These are phyloP conservation scores for Geotrichum carabidarum DNA, from an alignment of 1,139 yeast species.

Conservation along the genomic window DNA sequence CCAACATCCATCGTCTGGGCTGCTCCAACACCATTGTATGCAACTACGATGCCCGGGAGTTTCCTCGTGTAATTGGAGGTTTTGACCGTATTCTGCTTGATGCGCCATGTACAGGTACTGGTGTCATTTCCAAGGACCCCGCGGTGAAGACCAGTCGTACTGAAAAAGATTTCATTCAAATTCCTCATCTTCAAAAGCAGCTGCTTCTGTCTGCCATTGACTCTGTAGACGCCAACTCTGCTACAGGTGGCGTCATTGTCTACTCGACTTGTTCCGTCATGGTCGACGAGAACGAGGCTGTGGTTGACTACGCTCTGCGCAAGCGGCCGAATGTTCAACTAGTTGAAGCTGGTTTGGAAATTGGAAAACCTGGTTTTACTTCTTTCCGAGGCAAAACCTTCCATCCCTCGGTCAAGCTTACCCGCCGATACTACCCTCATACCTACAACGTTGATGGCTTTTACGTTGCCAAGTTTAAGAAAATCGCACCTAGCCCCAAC, in stretches of 20 bases:
- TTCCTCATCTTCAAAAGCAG: constrained; percentile 95
- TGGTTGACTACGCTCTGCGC: constrained; percentile 94
- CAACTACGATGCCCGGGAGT: constrained; percentile 96
- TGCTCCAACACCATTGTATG: constrained; percentile 95
- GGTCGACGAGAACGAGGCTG: constrained; percentile 97
- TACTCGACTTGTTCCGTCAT: constrained; percentile 98
- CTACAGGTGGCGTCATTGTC: constrained; percentile 91
- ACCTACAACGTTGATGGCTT: constrained; percentile 98
- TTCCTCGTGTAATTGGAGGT: constrained; percentile 97
- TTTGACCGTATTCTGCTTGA: constrained; percentile 91
- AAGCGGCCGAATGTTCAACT: constrained; percentile 94
- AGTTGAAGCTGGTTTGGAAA: constrained; percentile 88
- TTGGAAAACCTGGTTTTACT: constrained; percentile 94
- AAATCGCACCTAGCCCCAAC: constrained; percentile 72
- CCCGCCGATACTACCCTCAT: constrained; percentile 96
- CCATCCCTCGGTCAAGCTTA: constrained; percentile 66
- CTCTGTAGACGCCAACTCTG: constrained; percentile 87
- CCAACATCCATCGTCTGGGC: constrained; percentile 94
- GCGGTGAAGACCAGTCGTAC: constrained; percentile 90
- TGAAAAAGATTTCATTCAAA: constrained; percentile 92
- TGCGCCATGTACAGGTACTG: constrained; percentile 99
- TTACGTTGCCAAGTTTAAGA: constrained; percentile 92
- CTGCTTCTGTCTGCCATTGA: constrained; percentile 90
- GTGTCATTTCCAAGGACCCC: constrained; percentile 97
- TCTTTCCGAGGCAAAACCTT: constrained; percentile 90